phyloP scores from a whole-genome alignment of 805 yeast species.

The Candida suzukii region DNA sequence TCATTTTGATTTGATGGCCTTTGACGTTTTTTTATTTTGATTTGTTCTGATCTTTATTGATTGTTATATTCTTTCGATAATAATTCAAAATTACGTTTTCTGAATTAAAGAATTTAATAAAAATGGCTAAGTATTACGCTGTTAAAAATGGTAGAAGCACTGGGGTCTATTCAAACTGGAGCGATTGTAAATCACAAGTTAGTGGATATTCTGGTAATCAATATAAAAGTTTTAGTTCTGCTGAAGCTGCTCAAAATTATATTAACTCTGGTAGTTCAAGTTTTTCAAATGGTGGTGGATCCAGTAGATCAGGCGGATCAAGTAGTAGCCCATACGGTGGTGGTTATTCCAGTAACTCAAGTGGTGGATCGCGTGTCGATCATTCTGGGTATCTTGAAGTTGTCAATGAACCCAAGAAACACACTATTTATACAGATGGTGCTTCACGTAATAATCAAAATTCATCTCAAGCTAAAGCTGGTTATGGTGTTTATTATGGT shows the following conservation, averaged over 20 bases:
- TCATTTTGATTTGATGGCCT: too few species aligned
- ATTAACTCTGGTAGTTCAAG: constrained; percentile 9
- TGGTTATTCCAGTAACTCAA: too few species aligned
- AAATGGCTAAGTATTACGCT: constrained; percentile 35
- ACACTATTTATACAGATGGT: constrained; percentile 66
- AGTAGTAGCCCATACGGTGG: not conserved
- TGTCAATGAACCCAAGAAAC: too few species aligned
- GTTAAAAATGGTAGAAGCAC: constrained; percentile 43
- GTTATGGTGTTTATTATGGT: constrained; percentile 75
- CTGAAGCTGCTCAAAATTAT: constrained; percentile 49
- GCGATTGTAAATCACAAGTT: constrained; percentile 43
- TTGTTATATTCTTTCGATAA: too few species aligned
- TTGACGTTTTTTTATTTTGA: too few species aligned
- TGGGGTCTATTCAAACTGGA: constrained; percentile 63
- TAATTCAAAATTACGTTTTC: too few species aligned
- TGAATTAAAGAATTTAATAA: too few species aligned
- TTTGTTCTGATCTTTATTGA: too few species aligned
- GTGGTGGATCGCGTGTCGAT: too few species aligned
- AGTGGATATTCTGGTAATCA: constrained; percentile 49
- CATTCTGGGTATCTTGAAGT: too few species aligned
- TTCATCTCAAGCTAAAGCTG: constrained; percentile 34
- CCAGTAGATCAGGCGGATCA: not conserved
- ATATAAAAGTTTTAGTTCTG: constrained; percentile 47
- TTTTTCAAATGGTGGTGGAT: not conserved
- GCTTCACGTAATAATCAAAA: constrained; percentile 59